These are phyloP conservation scores for Colletotrichum noveboracense DNA, from an alignment of 2,329 filamentous ascomycete genomes.

Conservation along the genomic window DNA sequence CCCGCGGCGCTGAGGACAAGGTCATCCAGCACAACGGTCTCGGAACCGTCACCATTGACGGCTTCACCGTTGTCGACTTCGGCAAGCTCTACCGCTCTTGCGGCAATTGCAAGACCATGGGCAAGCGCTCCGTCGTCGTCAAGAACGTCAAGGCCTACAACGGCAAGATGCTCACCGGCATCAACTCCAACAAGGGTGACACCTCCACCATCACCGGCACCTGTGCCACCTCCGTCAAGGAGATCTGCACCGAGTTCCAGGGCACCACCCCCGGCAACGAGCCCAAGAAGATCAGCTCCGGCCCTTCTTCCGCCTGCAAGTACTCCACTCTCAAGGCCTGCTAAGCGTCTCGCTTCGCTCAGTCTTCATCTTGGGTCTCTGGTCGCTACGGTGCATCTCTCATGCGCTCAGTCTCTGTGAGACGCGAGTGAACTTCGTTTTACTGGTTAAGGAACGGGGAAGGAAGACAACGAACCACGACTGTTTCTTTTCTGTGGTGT, in stretches of 20 bases:
- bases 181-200: conserved; percentile 25
- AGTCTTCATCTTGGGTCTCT: not conserved
- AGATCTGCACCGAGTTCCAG: conserved; percentile 24
- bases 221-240: conserved; percentile 23
- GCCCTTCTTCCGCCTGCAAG: conserved; percentile 2
- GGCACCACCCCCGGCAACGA: conserved; percentile 22
- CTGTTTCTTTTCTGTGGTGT: conserved; percentile 12
- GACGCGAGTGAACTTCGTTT: conserved; percentile 2
- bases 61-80: conserved; percentile 21
- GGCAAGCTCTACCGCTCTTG: conserved; percentile 24
- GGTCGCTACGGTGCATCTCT: not conserved
- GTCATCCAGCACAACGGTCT: conserved; percentile 23
- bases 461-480: not conserved
- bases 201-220: conserved; percentile 21
- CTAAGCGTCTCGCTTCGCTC: conserved; percentile 6
- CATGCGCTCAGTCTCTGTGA: not conserved
- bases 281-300: conserved; percentile 18
- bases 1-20: conserved; percentile 20
- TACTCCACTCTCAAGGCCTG: conserved; percentile 18
- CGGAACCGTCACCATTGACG: conserved; percentile 23
- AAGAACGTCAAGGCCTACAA: conserved; percentile 25
- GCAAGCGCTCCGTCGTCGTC: conserved; percentile 20
- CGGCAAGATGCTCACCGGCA: conserved; percentile 23
- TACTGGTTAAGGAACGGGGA: conserved; percentile 6
- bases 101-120: conserved; percentile 24